A percentile compares a stretch with the other conserved stretches of the same genome.
phyloP scores from a whole-genome alignment of 768 basidiomycete genomes.

The Lactarius quietus region DNA sequence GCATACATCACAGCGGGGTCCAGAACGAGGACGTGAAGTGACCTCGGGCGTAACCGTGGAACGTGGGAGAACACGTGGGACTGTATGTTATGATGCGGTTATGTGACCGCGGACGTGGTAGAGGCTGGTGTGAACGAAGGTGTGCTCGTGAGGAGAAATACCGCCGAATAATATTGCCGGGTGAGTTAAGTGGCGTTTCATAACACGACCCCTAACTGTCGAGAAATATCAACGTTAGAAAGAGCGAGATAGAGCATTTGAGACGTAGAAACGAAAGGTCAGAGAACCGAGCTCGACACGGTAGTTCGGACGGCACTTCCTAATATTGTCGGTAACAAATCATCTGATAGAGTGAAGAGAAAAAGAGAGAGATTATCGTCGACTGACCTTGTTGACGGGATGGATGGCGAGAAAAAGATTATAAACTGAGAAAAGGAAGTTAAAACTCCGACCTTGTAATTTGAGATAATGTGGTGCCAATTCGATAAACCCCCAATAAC shows the following conservation, averaged over 20 bases:
- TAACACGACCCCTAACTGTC: background rate
- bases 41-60: background rate
- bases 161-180: background rate
- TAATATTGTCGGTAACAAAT: constrained; percentile 26
- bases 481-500: constrained; percentile 19
- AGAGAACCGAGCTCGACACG: constrained; percentile 28
- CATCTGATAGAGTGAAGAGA: constrained; percentile 5
- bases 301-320: constrained; percentile 28
- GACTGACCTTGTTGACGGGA: background rate
- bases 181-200: background rate
- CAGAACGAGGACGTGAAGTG: background rate
- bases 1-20: background rate
- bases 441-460: constrained; percentile 21
- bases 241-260: background rate
- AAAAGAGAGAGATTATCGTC: constrained; percentile 4
- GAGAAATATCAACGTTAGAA: constrained; percentile 7
- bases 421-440: constrained; percentile 19
- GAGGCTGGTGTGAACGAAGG: background rate
- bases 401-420: constrained; percentile 11
- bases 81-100: background rate
- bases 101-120: background rate
- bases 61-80: background rate
- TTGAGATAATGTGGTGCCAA: constrained; percentile 20
- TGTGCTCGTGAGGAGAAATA: background rate
- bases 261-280: constrained; percentile 8